Conservation (phyloP, 164 flowering plant genomes). For the Taxillus chinensis region DNA sequence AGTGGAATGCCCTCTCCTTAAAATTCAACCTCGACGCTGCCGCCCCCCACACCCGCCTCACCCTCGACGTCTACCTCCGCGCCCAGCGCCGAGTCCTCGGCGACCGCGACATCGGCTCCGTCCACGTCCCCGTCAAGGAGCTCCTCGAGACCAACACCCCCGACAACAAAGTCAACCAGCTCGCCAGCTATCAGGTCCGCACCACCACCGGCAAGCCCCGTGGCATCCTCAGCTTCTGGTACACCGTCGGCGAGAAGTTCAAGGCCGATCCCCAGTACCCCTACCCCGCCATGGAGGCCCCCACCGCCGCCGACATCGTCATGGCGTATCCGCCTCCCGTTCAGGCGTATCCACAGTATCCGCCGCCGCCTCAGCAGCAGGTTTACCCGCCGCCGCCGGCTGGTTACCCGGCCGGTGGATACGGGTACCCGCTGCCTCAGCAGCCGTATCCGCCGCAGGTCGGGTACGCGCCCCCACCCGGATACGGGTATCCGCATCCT, state of each 20-base stretch:
- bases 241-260: slow-evolving; percentile 33
- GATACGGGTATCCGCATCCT: slow-evolving; percentile 18
- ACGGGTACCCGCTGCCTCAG: slow-evolving; percentile 13
- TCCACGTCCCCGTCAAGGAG: slow-evolving; percentile 52
- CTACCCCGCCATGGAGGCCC: neutral
- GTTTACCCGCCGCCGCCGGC: neutral
- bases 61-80: slow-evolving; percentile 13
- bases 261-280: neutral
- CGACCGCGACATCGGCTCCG: slow-evolving; percentile 49
- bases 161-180: slow-evolving; percentile 10
- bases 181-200: slow-evolving; percentile 41
- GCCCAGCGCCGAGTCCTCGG: slow-evolving; percentile 32
- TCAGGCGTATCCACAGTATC: neutral
- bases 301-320: neutral
- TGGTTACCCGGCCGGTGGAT: neutral
- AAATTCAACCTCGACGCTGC: neutral
- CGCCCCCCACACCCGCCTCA: slow-evolving; percentile 10
- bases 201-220: slow-evolving; percentile 42
- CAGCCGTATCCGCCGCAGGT: neutral
- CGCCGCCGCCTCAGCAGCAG: no score
- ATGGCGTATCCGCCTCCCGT: neutral
- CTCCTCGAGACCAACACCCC: slow-evolving; percentile 22
- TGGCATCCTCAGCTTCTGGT: slow-evolving; percentile 49
- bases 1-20: neutral
- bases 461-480: slow-evolving; percentile 14